Base-by-base conservation (phyloP, 306 rosid species). In the Quercus ilex region DNA sequence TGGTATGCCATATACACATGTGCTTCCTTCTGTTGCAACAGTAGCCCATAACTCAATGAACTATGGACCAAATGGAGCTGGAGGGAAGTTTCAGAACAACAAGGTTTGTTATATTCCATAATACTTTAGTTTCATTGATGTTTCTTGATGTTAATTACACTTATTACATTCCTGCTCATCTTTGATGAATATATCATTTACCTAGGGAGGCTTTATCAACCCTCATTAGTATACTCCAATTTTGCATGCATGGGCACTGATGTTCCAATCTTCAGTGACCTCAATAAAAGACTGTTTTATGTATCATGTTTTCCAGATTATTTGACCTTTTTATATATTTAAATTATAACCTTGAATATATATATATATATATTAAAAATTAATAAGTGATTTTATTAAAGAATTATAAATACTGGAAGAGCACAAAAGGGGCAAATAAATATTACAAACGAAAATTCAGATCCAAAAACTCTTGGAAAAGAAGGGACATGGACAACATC, bases 21-120 rank as follows among this genome's bases (percentile, higher is more conserved):
- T 89, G 87, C 87, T 90, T 88, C 93, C 89, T 89, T 88, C 91
- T 87, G 92, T 90, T 89, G 88, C 92, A 83, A 85, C 96, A 85
- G 89, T 93, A 7, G 75, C 92, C 6, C 90, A 90, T 83, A 91
- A 87, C 81, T 74, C 87, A 74, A 67, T 83, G 83, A 84, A 80
- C 83, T 89, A 91, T 78, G 91, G 92, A 83, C 73, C 91, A 69
- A 91, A 95, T 81, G 97, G 93, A 60, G 87, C 79, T 83, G 96
- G 91, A 73, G 94, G 86, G 73, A 93, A 91, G 92, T 86, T 89
- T 75, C 96, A 75, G 87, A 89, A 89, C 73, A 84, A 79, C 84
- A 96, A 96, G 99, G 99, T 95, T 89, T 74, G 74, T 77, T 68
- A 77, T 73, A 31, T 35, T 63, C 80, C 87, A 68, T 73, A 55